phyloP scores from a whole-genome alignment of 2,329 filamentous ascomycete genomes.

The Xylaria sp. region DNA sequence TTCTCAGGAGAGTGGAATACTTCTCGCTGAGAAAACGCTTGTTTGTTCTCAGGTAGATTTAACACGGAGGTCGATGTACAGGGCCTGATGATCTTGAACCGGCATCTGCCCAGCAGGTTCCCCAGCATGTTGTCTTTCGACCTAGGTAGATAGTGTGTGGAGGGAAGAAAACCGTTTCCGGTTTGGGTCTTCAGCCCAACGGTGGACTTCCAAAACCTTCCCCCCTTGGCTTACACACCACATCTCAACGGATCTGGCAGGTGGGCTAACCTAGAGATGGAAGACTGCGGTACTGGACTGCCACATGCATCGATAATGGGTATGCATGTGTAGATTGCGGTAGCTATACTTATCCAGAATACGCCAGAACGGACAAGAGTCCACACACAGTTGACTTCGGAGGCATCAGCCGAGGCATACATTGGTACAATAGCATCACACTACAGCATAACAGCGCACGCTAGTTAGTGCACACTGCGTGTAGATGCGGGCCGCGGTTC shows the following conservation, averaged over 20 bases:
- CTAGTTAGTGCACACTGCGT: slow-evolving; percentile 16
- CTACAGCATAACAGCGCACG: not conserved
- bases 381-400: slow-evolving; percentile 8
- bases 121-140: slow-evolving; percentile 23
- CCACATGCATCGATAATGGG: slow-evolving; percentile 24
- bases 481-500: slow-evolving; percentile 33
- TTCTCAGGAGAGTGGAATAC: slow-evolving; percentile 26
- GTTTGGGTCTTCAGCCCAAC: slow-evolving; percentile 32
- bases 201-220: slow-evolving; percentile 18
- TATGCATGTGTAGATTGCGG: slow-evolving; percentile 23
- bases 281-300: slow-evolving; percentile 10
- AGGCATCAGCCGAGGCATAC: slow-evolving; percentile 29
- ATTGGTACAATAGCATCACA: not conserved
- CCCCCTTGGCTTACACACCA: slow-evolving; percentile 20
- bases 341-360: slow-evolving; percentile 23
- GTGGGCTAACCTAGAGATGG: slow-evolving; percentile 15
- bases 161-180: slow-evolving; percentile 22
- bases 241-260: slow-evolving; percentile 24
- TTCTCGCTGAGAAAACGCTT: slow-evolving; percentile 28
- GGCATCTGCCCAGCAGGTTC: slow-evolving; percentile 4
- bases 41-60: slow-evolving; percentile 33
- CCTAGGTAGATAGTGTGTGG: slow-evolving; percentile 11
- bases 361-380: slow-evolving; percentile 29
- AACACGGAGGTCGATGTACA: slow-evolving; percentile 16
- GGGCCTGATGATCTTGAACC: slow-evolving; percentile 21